Base-by-base conservation (phyloP, 2,329 filamentous ascomycete genomes). In the Talaromyces sp. region DNA sequence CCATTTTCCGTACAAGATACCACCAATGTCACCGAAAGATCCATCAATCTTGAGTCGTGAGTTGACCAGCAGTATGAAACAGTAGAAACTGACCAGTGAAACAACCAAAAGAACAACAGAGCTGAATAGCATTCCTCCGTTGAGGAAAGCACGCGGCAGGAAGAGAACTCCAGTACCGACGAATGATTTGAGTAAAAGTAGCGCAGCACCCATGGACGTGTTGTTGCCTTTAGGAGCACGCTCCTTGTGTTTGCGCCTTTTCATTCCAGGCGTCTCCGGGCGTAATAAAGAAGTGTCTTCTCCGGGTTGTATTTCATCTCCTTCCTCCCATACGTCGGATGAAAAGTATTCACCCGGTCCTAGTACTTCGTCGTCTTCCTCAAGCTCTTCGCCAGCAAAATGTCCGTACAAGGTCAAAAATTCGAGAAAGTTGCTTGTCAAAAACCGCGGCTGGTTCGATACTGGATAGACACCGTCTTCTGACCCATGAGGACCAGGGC, bases 21-120 rank as follows among this genome's bases (percentile, higher is more conserved):
- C 93, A 62, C 96, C 95, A 80, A 99, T 96, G 73, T 98, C 95
- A 77, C 95, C 95, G 79, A 98, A 99, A 0, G 95, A 98, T n/a
- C 91, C 93, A 58, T 93, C 90, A 33, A 98, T 87, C 74, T 87
- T 90, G 58, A 97, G 82, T 39, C 95, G 90, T 1, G 93, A 95
- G 66, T 89, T 89, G 68, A 97, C 93, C 37, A 99, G 85, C 14
- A 99, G 84, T 48, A 99, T 93, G 78, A 99, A 99, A 81, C 93
- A 97, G 82, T 97, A 97, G 79, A 97, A 99, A 75, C 93, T 97
- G 66, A 99, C 82, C 2, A 86, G 82, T 7, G 95, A 93, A 16
- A 99, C 92, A 45, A 84, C 85, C 24, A 99, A 82, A n/a, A 99
- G 85, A 16, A 99, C 90, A 60, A 96, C 69, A 74, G 96, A 97